Percentiles rank a stretch among this genome's conserved stretches.
These are phyloP conservation scores for Trypanosoma theileri DNA, from an alignment of 208 protist species.

Conservation along the genomic window DNA sequence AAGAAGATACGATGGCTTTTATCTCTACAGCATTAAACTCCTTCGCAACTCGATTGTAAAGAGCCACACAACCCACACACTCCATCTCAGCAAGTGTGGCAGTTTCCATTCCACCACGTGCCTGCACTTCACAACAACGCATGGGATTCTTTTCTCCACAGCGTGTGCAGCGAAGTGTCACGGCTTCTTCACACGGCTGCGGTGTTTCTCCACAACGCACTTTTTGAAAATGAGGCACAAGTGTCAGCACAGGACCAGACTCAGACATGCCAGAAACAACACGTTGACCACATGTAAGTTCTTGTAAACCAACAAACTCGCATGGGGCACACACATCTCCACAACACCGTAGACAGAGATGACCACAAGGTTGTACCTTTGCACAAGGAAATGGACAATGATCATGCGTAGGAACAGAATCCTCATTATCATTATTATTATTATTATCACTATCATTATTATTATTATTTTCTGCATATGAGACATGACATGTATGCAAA, in stretches of 20 bases:
- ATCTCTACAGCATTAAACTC: slow-evolving; percentile 55
- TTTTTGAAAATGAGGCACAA: slow-evolving; percentile 76
- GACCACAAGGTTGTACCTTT: slow-evolving; percentile 58
- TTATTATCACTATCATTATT: not conserved
- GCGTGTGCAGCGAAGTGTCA: slow-evolving; percentile 62
- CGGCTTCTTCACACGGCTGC: slow-evolving; percentile 45
- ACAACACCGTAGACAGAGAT: slow-evolving; percentile 67
- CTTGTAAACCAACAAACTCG: slow-evolving; percentile 56
- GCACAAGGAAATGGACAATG: slow-evolving; percentile 79
- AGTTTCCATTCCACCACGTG: slow-evolving; percentile 27
- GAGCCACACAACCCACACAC: slow-evolving; percentile 69
- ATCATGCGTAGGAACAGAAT: slow-evolving; percentile 29
- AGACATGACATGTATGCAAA: slow-evolving; percentile 61
- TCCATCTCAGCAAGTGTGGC: slow-evolving; percentile 43
- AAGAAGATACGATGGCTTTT: not conserved
- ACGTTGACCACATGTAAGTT: slow-evolving; percentile 80
- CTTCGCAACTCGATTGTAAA: slow-evolving; percentile 75
- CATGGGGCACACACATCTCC: slow-evolving; percentile 72
- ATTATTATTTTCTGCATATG: not conserved
- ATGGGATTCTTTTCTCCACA: slow-evolving; percentile 61
- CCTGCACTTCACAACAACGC: slow-evolving; percentile 50
- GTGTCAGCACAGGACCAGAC: slow-evolving; percentile 37
- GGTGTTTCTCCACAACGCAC: slow-evolving; percentile 53
- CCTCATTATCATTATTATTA: not conserved
- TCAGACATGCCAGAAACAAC: slow-evolving; percentile 70